A percentile compares a stretch with the other conserved stretches of the same genome.
Evolutionary conservation across 805 yeast species (phyloP).

Genomic region (Cyberlindnera bimundalis): DNA sequence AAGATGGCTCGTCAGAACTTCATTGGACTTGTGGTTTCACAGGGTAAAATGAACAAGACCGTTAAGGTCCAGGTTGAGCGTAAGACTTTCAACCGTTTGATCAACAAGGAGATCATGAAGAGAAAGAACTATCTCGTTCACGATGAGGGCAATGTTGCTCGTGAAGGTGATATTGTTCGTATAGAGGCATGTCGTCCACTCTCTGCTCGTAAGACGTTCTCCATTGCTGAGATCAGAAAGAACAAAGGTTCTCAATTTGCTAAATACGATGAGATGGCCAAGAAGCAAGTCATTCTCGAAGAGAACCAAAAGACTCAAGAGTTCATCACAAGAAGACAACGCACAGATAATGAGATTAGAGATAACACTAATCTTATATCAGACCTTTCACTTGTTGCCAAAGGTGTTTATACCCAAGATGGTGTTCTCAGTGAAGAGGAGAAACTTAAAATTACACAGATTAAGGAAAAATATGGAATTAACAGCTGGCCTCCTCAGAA

Average conservation of each 20-base stretch:
- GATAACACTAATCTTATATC: slow-evolving; percentile 30
- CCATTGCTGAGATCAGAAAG: slow-evolving; percentile 86
- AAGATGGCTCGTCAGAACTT: slow-evolving; percentile 86
- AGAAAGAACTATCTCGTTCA: slow-evolving; percentile 87
- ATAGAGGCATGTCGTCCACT: slow-evolving; percentile 86
- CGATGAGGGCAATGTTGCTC: slow-evolving; percentile 87
- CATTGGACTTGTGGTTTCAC: slow-evolving; percentile 89
- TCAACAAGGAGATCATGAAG: slow-evolving; percentile 72
- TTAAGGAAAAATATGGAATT: slow-evolving; percentile 45
- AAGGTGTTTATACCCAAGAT: slow-evolving; percentile 24
- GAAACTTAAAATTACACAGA: slow-evolving; percentile 33
- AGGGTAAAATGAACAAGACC: slow-evolving; percentile 94
- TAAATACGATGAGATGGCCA: slow-evolving; percentile 70
- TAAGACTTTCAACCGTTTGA: slow-evolving; percentile 63
- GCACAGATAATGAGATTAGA: slow-evolving; percentile 28
- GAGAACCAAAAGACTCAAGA: slow-evolving; percentile 54
- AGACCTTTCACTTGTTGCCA: slow-evolving; percentile 31
- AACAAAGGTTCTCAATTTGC: slow-evolving; percentile 92
- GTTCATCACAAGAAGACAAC: slow-evolving; percentile 49
- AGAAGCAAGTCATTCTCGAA: slow-evolving; percentile 60
- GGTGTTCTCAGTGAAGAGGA: slow-evolving; percentile 33
- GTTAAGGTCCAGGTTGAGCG: slow-evolving; percentile 88
- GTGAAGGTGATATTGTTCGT: slow-evolving; percentile 94
- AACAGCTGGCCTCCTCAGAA: slow-evolving; percentile 44
- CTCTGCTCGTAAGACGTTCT: slow-evolving; percentile 77